phyloP scores from a whole-genome alignment of 331 rosid genomes.

The Telfairia occidentalis region DNA sequence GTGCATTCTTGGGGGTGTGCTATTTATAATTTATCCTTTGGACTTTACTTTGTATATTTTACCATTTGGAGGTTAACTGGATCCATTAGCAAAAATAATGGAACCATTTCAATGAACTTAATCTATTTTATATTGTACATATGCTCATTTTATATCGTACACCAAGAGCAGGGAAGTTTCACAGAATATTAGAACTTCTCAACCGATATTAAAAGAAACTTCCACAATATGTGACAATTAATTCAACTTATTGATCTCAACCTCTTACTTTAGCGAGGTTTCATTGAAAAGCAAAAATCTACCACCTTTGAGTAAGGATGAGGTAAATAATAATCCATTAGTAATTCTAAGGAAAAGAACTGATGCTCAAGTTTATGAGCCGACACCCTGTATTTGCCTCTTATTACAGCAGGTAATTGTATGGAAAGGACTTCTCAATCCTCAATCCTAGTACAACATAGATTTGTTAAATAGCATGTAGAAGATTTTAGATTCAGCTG shows the following conservation, averaged over 20 bases:
- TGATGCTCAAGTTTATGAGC: not conserved
- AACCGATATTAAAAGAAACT: not conserved
- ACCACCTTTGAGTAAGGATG: not conserved
- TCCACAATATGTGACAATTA: not conserved
- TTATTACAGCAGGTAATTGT: not conserved
- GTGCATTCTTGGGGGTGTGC: not conserved
- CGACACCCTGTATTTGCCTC: not conserved
- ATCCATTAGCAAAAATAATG: not conserved
- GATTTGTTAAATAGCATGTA: not conserved
- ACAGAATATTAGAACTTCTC: not conserved
- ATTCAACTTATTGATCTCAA: not conserved
- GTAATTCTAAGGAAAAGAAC: not conserved
- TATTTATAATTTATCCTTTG: not conserved
- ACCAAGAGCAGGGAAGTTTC: not conserved
- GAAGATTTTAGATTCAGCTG: not conserved
- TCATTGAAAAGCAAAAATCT: not conserved
- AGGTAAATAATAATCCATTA: not conserved
- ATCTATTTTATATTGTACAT: not conserved
- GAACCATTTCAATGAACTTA: not conserved
- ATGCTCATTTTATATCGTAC: not conserved
- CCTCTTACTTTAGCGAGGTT: not conserved
- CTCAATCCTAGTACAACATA: not conserved
- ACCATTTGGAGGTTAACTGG: not conserved
- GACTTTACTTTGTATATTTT: not conserved
- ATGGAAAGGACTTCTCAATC: not conserved